Percentiles rank a stretch among this genome's conserved stretches.
Conservation (phyloP, 495 filamentous ascomycete genomes). For the Clavariopsis aquatica region DNA sequence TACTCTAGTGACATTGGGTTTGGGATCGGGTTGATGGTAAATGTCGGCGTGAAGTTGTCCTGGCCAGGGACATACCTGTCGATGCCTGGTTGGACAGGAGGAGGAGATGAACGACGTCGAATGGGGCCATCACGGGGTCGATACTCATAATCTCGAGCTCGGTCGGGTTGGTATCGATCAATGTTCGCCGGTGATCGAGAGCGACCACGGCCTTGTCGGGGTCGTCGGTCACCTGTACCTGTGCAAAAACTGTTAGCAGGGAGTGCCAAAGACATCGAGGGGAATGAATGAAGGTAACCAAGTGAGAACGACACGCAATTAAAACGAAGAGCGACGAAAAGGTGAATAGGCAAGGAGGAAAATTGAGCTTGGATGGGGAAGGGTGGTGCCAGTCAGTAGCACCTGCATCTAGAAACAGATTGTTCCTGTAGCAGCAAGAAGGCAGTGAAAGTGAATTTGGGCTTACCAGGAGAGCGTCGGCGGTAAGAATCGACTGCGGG, state of each 20-base stretch:
- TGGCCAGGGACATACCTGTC: slow-evolving; percentile 96
- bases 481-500: slow-evolving; percentile 38
- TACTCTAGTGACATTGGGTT: slow-evolving; percentile 85
- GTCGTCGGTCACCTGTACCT: slow-evolving; percentile 47
- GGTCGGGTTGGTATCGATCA: slow-evolving; percentile 51
- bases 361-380: background rate
- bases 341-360: background rate
- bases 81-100: slow-evolving; percentile 70
- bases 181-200: slow-evolving; percentile 53
- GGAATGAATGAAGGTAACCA: background rate
- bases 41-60: slow-evolving; percentile 57
- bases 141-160: slow-evolving; percentile 66
- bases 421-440: background rate
- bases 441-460: background rate
- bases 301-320: background rate
- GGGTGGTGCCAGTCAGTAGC: background rate
- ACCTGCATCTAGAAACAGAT: background rate
- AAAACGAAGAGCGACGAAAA: background rate
- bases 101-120: slow-evolving; percentile 61
- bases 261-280: background rate
- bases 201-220: slow-evolving; percentile 55
- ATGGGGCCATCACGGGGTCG: slow-evolving; percentile 54
- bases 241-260: background rate
- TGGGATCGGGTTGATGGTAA: slow-evolving; percentile 70
- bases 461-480: slow-evolving; percentile 43